A percentile compares a stretch with the other conserved stretches of the same genome.
phyloP scores from a whole-genome alignment of 176 grass and related monocot species.

The Zoysia pacifica region DNA sequence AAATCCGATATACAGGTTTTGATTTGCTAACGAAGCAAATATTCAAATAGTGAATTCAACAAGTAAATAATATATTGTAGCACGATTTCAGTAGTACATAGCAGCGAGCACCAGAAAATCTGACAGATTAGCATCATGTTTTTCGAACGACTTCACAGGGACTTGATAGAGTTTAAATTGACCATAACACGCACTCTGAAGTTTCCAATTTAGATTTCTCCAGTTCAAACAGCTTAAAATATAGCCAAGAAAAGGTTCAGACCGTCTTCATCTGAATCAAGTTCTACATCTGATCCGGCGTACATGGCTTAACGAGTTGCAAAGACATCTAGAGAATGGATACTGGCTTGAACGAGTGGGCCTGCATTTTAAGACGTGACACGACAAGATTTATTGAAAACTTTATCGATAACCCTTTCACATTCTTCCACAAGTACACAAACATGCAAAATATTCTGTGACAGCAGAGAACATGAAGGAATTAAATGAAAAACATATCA shows the following conservation, averaged over 20 bases:
- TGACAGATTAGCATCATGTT: neutral
- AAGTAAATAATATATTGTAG: conserved; percentile 5
- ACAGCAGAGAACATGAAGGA: too few relatives aligned
- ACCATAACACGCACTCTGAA: neutral
- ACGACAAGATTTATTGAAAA: too few relatives aligned
- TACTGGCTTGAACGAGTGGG: neutral
- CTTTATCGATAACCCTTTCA: too few relatives aligned
- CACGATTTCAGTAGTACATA: neutral
- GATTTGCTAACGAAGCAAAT: neutral
- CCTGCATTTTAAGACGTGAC: too few relatives aligned
- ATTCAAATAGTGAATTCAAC: conserved; percentile 2
- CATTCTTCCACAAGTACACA: too few relatives aligned
- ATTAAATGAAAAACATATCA: too few relatives aligned
- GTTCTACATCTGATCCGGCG: conserved; percentile 58
- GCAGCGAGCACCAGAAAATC: neutral
- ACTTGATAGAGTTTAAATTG: neutral
- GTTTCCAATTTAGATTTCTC: neutral
- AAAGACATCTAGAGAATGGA: neutral
- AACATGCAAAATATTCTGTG: too few relatives aligned
- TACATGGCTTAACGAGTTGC: neutral
- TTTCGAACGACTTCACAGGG: neutral
- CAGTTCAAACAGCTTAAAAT: neutral
- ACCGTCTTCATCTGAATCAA: conserved; percentile 73
- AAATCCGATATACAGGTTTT: conserved; percentile 21
- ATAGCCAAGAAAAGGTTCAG: conserved; percentile 53